Percentiles rank a stretch among this genome's conserved stretches.
phyloP scores from a whole-genome alignment of 257 asterid genomes.

The Solanum pinnatisectum region DNA sequence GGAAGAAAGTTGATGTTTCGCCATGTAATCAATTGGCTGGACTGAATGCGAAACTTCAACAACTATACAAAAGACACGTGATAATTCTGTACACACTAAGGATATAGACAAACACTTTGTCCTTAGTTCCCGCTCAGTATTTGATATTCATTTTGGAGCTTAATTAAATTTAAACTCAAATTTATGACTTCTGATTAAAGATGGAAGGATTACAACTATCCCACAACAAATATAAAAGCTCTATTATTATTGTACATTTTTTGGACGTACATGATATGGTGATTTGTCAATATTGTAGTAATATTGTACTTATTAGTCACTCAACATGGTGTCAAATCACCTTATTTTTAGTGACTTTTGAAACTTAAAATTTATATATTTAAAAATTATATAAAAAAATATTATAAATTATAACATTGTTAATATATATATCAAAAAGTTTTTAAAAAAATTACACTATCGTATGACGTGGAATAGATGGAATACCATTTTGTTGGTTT shows the following conservation, averaged over 20 bases:
- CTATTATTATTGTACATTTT: neutral
- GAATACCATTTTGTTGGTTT: too few relatives aligned
- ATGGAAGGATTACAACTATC: rapidly evolving
- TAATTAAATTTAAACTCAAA: too few relatives aligned
- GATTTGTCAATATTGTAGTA: neutral
- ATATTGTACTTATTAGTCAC: neutral
- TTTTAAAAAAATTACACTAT: too few relatives aligned
- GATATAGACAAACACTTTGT: neutral
- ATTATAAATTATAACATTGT: too few relatives aligned
- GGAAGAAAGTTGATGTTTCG: neutral
- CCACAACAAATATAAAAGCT: neutral
- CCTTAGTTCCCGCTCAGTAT: rapidly evolving
- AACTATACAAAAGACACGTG: neutral
- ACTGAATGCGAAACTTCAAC: neutral
- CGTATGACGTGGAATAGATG: neutral
- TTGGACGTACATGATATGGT: neutral
- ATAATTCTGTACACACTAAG: neutral
- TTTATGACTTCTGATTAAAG: neutral
- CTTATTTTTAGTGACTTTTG: too few relatives aligned
- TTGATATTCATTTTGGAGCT: rapidly evolving
- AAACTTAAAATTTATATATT: neutral
- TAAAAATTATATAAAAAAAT: too few relatives aligned
- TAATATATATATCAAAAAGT: too few relatives aligned
- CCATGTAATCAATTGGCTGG: neutral
- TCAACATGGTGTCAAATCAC: neutral